phyloP scores from a whole-genome alignment of 805 yeast genomes.

The Suhomyces sp. region DNA sequence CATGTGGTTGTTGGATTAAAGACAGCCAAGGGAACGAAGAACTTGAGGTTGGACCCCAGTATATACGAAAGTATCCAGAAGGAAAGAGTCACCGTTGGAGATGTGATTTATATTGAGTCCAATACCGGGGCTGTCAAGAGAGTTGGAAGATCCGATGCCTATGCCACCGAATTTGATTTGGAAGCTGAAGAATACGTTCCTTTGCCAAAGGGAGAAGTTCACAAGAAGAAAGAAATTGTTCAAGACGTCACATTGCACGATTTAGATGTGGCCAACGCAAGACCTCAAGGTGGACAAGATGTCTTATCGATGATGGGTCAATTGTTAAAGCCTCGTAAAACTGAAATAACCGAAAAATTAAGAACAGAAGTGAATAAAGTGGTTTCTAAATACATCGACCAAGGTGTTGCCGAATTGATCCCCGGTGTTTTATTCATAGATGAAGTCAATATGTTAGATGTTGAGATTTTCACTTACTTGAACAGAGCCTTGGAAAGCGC shows the following conservation, averaged over 20 bases:
- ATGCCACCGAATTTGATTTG: slow-evolving; percentile 96
- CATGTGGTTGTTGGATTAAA: slow-evolving; percentile 94
- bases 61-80: slow-evolving; percentile 93
- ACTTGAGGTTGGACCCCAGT: slow-evolving; percentile 83
- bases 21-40: slow-evolving; percentile 89
- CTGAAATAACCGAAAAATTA: slow-evolving; percentile 94
- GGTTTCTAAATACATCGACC: slow-evolving; percentile 93
- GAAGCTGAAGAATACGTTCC: slow-evolving; percentile 99
- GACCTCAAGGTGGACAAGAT: slow-evolving; percentile 97
- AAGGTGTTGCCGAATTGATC: slow-evolving; percentile 95
- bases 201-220: slow-evolving; percentile 97
- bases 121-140: slow-evolving; percentile 97
- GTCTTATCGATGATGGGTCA: slow-evolving; percentile 97
- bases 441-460: slow-evolving; percentile 97
- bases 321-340: slow-evolving; percentile 90
- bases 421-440: slow-evolving; percentile 98
- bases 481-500: slow-evolving; percentile 90
- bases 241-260: slow-evolving; percentile 97
- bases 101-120: slow-evolving; percentile 94
- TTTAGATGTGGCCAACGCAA: slow-evolving; percentile 92
- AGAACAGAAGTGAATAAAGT: slow-evolving; percentile 93
- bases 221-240: slow-evolving; percentile 94
- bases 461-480: slow-evolving; percentile 93
- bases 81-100: slow-evolving; percentile 93
- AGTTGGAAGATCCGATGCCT: slow-evolving; percentile 97